Evolutionary conservation across 768 basidiomycete species (phyloP).

Genomic region (Russula foetens): DNA sequence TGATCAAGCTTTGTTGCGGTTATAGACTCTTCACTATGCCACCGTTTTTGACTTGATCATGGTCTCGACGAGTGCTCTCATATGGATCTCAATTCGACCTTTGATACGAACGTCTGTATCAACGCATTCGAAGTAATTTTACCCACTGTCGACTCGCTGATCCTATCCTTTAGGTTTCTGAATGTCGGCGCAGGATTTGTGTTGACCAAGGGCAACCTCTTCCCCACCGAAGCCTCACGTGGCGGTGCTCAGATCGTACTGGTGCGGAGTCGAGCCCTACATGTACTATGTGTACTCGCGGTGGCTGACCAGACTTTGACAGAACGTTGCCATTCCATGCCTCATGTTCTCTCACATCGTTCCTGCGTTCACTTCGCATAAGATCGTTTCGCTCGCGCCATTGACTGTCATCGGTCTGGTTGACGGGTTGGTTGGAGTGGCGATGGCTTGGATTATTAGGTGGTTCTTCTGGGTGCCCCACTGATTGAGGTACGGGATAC

Average conservation of each 20-base stretch:
- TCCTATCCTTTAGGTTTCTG: conserved; percentile 37
- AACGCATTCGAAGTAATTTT: background rate
- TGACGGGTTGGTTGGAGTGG: conserved; percentile 49
- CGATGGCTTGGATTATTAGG: conserved; percentile 46
- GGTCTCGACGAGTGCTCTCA: conserved; percentile 4
- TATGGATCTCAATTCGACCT: conserved; percentile 5
- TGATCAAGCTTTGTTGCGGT: background rate
- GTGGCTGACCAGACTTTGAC: background rate
- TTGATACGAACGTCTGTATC: conserved; percentile 2
- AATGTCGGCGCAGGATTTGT: conserved; percentile 48
- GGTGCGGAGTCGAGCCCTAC: conserved; percentile 26
- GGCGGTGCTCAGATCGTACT: conserved; percentile 54
- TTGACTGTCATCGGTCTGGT: conserved; percentile 51
- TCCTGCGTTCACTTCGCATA: conserved; percentile 52
- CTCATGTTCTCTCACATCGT: conserved; percentile 69
- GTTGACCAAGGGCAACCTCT: conserved; percentile 52
- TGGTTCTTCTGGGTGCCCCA: conserved; percentile 72
- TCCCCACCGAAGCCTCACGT: conserved; percentile 48
- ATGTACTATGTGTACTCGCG: background rate
- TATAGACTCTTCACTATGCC: too few relatives aligned
- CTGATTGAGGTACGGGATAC: conserved; percentile 61
- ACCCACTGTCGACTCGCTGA: background rate
- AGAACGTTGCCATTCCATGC: conserved; percentile 53
- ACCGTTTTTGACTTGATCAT: background rate
- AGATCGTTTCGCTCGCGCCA: conserved; percentile 50